Base-by-base conservation (phyloP, 345 rosid genomes). In the Gossypium turneri region DNA sequence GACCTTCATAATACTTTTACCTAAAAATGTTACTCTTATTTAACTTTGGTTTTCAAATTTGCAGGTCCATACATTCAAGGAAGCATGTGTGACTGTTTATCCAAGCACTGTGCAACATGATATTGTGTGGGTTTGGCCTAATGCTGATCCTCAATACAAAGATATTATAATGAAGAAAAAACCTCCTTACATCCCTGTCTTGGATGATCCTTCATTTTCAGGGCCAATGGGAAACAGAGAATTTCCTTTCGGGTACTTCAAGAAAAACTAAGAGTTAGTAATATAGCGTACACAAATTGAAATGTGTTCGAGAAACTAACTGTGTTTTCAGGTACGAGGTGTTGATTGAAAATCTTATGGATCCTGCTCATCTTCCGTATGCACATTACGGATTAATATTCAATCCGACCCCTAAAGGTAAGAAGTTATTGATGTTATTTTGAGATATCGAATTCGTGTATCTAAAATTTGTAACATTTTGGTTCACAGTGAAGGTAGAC, bases 81-180 rank as follows among this genome's bases (percentile, higher is more conserved):
- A 87, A 88, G 94, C 98, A 25, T 89, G 97, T 75, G 93, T 78
- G 41, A 86, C 87, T 45, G 93, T 75, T 73, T 94, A 94, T 78
- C 97, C 97, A 22, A 89, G 85, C 78, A 78, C 85, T 2, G 86
- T 92, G 71, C 93, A 94, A 53, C 90, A 90, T 75, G 96, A 86
- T 57, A 88, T 94, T n/a, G 82, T 94, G 67, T 94, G 97, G 98
- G 87, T 94, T 85, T 94, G 98, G 97, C 98, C 98, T 9, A 94
- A 87, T 66, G 61, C 79, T 68, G 94, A 90, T 85, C 91, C 97
- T 57, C 81, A 79, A 64, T 87, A 79, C 88, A 89, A 83, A 80
- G 88, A 94, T 59, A 85, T 92, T 57, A 64, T 90, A 48, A 73
- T 50, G 51, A 88, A 82, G 66, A 84, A 88, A 64, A 85, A 88